Percentiles rank a stretch among this genome's conserved stretches.
These are phyloP conservation scores for Candida endomychidarum DNA, from an alignment of 805 yeast genomes.

Conservation along the genomic window DNA sequence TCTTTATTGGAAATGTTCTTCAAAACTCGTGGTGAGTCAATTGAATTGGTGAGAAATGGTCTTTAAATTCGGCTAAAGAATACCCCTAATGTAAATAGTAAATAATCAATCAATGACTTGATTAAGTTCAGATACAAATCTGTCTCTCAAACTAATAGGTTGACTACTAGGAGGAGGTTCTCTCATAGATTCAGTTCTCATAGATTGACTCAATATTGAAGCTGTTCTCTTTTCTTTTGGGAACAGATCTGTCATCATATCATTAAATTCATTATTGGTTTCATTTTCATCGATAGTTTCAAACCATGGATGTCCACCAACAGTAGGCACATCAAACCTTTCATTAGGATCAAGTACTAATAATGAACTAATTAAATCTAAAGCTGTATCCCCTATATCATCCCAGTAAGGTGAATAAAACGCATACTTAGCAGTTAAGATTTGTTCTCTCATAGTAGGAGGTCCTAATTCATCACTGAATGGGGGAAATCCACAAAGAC, in stretches of 20 bases:
- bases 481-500: constrained; percentile 83
- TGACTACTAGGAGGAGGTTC: constrained; percentile 24
- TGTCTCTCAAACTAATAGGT: constrained; percentile 28
- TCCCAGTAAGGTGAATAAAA: constrained; percentile 84
- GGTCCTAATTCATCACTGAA: constrained; percentile 82
- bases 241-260: background rate
- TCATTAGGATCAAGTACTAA: constrained; percentile 53
- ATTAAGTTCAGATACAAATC: constrained; percentile 24
- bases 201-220: constrained; percentile 6
- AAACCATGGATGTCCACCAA: constrained; percentile 49
- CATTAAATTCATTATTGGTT: background rate
- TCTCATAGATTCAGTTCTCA: constrained; percentile 18
- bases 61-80: background rate
- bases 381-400: constrained; percentile 58
- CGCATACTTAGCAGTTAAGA: constrained; percentile 63
- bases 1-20: constrained; percentile 22
- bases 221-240: constrained; percentile 10
- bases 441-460: constrained; percentile 75
- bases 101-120: constrained; percentile 5
- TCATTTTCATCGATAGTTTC: constrained; percentile 5
- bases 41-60: constrained; percentile 1
- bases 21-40: constrained; percentile 9
- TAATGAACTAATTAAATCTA: constrained; percentile 64
- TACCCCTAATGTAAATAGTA: background rate
- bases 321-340: constrained; percentile 40